Evolutionary conservation across 2,329 filamentous ascomycete species (phyloP).

Genomic region (Pyricularia pennisetigena): DNA sequence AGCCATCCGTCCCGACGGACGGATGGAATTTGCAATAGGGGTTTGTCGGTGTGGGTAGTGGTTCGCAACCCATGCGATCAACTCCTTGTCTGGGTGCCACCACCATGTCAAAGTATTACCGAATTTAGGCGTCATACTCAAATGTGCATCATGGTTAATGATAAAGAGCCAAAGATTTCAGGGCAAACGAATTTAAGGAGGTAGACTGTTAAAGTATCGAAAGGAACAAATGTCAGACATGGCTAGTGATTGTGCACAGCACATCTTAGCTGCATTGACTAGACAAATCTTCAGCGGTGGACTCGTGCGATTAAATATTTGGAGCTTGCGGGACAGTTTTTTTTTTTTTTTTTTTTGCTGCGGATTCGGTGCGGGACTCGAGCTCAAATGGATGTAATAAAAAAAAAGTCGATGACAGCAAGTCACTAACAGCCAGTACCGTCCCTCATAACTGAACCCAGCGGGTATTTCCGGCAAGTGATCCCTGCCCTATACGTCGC

Average conservation of each 20-base stretch:
- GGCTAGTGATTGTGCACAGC: not conserved
- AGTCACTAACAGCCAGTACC: not conserved
- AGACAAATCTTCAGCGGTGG: not conserved
- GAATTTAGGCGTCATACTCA: not conserved
- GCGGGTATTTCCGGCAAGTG: conserved; percentile 6
- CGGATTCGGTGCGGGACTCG: not conserved
- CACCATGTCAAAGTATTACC: not conserved
- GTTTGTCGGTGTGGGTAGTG: not conserved
- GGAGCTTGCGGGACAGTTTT: not conserved
- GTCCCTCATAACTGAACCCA: not conserved
- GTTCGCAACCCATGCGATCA: not conserved
- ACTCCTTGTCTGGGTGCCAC: not conserved
- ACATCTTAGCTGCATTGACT: not conserved
- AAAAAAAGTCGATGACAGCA: conserved; percentile 1
- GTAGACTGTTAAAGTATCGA: not conserved
- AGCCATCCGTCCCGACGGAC: not conserved
- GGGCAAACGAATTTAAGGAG: not conserved
- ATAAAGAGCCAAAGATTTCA: not conserved
- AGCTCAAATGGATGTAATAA: not conserved
- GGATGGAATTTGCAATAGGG: not conserved
- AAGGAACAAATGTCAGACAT: not conserved
- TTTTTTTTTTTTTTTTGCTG: too few species aligned
- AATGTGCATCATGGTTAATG: not conserved
- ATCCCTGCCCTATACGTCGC: conserved; percentile 5
- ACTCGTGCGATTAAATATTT: not conserved